phyloP scores from a whole-genome alignment of 352 stramenopile species.

The Globisporangium orthogonon region DNA sequence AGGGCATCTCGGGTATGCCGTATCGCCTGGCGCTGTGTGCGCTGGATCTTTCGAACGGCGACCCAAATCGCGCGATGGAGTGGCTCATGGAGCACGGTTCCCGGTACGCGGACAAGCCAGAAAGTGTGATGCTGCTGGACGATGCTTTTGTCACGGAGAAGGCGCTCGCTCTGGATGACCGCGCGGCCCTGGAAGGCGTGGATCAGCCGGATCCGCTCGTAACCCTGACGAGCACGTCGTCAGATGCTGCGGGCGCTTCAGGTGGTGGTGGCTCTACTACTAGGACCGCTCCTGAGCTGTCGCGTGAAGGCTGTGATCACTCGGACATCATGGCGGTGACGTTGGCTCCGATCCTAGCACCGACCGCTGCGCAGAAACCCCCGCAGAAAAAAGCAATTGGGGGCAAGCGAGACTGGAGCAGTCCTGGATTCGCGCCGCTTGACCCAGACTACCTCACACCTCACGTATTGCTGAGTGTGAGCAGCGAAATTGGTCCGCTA shows the following conservation, averaged over 20 bases:
- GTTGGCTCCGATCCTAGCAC: slow-evolving; percentile 69
- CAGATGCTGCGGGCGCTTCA: slow-evolving; percentile 4
- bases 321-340: slow-evolving; percentile 74
- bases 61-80: slow-evolving; percentile 83
- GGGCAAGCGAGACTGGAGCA: slow-evolving; percentile 15
- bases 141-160: slow-evolving; percentile 47
- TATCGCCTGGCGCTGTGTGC: slow-evolving; percentile 52
- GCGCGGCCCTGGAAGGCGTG: slow-evolving; percentile 68
- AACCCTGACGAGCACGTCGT: slow-evolving; percentile 10
- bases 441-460: slow-evolving; percentile 66
- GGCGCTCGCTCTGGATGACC: slow-evolving; percentile 42
- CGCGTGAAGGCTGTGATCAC: slow-evolving; percentile 24
- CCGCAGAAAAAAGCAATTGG: slow-evolving; percentile 5
- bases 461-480: slow-evolving; percentile 78
- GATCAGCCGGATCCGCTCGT: slow-evolving; percentile 71
- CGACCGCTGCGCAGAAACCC: slow-evolving; percentile 20
- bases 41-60: slow-evolving; percentile 69
- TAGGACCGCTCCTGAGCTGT: slow-evolving; percentile 1
- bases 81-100: slow-evolving; percentile 83
- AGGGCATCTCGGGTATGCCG: slow-evolving; percentile 74
- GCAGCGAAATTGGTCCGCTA: slow-evolving; percentile 57
- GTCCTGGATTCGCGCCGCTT: slow-evolving; percentile 50
- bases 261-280: background rate
- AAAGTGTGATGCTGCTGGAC: slow-evolving; percentile 34
- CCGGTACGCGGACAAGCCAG: slow-evolving; percentile 46